Evolutionary conservation across 2,329 filamentous ascomycete genomes (phyloP).

Genomic region (Penicillium palitans): DNA sequence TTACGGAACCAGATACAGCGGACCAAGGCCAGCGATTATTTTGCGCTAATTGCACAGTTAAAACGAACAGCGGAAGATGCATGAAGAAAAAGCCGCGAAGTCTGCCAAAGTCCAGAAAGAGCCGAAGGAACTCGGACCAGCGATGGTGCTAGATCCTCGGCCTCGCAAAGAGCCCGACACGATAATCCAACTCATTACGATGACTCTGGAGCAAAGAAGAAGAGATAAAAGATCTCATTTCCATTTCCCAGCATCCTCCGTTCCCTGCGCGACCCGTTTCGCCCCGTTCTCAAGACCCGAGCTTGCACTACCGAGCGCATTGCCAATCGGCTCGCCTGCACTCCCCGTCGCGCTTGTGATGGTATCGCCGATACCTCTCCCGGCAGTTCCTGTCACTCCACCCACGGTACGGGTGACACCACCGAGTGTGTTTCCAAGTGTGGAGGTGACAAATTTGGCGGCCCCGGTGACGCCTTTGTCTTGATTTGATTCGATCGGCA

Average conservation of each 20-base stretch:
- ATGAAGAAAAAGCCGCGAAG: neutral
- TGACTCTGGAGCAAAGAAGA: neutral
- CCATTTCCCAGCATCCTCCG: slow-evolving; percentile 61
- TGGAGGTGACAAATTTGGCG: slow-evolving; percentile 57
- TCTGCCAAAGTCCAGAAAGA: neutral
- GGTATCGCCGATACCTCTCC: slow-evolving; percentile 59
- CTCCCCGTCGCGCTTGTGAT: slow-evolving; percentile 56
- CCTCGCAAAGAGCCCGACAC: neutral
- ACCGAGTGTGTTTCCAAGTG: slow-evolving; percentile 57
- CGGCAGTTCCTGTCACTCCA: slow-evolving; percentile 57
- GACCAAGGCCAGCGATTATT: neutral
- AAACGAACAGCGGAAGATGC: neutral
- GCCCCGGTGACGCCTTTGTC: slow-evolving; percentile 51
- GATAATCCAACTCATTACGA: neutral
- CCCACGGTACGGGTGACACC: slow-evolving; percentile 56
- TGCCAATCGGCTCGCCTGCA: slow-evolving; percentile 56
- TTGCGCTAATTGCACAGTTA: neutral
- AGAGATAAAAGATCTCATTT: slow-evolving; percentile 13
- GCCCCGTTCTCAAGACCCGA: slow-evolving; percentile 56
- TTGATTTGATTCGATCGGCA: slow-evolving; percentile 22
- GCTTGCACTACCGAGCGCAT: slow-evolving; percentile 56
- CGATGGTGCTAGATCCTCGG: neutral
- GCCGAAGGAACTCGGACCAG: neutral
- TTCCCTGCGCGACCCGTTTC: slow-evolving; percentile 53
- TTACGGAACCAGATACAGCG: neutral